Conservation (phyloP, 805 yeast species). For the Candida alai region DNA sequence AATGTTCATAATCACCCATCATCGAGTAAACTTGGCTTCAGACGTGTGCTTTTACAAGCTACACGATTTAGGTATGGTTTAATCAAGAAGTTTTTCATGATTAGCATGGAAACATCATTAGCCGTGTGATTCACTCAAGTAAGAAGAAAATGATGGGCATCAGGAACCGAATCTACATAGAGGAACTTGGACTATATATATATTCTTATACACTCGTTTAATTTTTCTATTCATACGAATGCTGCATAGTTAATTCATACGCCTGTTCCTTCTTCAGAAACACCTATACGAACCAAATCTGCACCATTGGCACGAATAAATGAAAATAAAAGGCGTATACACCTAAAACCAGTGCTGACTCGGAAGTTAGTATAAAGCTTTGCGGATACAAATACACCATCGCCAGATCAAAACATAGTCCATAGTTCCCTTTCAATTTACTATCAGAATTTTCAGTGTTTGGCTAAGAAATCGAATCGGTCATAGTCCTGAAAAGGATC, state of each 20-base stretch:
- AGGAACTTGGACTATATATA: conserved; percentile 1
- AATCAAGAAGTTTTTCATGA: conserved; percentile 50
- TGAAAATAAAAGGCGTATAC: no score
- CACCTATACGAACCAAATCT: no score
- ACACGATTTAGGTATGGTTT: conserved; percentile 32
- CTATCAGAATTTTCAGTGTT: conserved; percentile 64
- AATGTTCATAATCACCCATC: no score
- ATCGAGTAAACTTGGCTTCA: no score
- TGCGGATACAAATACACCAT: background rate
- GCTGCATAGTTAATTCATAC: no score
- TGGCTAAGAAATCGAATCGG: conserved; percentile 64
- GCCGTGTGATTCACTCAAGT: no score
- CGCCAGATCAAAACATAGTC: no score
- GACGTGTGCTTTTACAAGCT: conserved; percentile 11
- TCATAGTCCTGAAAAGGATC: conserved; percentile 57
- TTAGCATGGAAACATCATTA: conserved; percentile 61
- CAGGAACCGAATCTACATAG: conserved; percentile 7
- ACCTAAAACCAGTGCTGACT: no score
- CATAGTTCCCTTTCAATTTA: no score
- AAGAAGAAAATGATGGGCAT: background rate
- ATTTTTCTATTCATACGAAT: background rate
- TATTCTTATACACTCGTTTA: conserved; percentile 1
- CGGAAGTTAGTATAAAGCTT: background rate
- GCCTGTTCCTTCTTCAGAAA: no score
- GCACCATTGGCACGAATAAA: no score